A percentile compares a stretch with the other conserved stretches of the same genome.
Conservation (phyloP, 1,139 yeast species). For the Yamadazyma taylorii region DNA sequence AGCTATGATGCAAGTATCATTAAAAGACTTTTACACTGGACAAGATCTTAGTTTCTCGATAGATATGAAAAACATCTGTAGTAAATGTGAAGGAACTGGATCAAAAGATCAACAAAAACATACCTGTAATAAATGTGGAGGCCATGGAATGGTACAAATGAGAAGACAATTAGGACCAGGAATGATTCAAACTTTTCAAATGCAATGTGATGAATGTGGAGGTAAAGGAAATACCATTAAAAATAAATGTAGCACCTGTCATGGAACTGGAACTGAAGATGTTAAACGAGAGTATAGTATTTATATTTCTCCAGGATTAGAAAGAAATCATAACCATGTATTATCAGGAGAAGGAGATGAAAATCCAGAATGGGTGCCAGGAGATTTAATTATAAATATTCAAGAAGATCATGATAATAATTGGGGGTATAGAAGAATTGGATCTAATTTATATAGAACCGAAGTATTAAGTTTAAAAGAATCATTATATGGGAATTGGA, state of each 20-base stretch:
- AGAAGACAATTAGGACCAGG: constrained; percentile 84
- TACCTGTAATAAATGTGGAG: constrained; percentile 67
- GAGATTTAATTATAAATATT: constrained; percentile 67
- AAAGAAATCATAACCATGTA: constrained; percentile 57
- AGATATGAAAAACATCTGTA: constrained; percentile 73
- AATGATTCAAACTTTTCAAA: constrained; percentile 82
- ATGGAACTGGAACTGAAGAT: constrained; percentile 65
- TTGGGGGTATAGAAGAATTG: constrained; percentile 85
- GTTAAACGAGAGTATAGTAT: constrained; percentile 59
- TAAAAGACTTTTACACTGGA: constrained; percentile 73
- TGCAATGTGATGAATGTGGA: constrained; percentile 73
- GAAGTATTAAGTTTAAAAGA: constrained; percentile 75
- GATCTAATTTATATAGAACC: constrained; percentile 71
- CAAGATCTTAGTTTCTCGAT: constrained; percentile 59
- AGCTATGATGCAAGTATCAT: constrained; percentile 54
- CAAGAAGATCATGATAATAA: constrained; percentile 54
- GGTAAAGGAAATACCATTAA: constrained; percentile 74
- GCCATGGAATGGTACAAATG: constrained; percentile 68
- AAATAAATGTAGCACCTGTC: constrained; percentile 65
- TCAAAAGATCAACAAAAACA: constrained; percentile 73
- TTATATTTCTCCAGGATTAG: constrained; percentile 69
- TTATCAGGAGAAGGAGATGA: constrained; percentile 81
- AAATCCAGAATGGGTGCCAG: constrained; percentile 78
- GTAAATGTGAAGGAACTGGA: constrained; percentile 79
- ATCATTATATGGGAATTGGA: constrained; percentile 81